Percentiles rank a stretch among this genome's conserved stretches.
Conservation (phyloP, 257 asterid species). For the Lycium ferocissimum region DNA sequence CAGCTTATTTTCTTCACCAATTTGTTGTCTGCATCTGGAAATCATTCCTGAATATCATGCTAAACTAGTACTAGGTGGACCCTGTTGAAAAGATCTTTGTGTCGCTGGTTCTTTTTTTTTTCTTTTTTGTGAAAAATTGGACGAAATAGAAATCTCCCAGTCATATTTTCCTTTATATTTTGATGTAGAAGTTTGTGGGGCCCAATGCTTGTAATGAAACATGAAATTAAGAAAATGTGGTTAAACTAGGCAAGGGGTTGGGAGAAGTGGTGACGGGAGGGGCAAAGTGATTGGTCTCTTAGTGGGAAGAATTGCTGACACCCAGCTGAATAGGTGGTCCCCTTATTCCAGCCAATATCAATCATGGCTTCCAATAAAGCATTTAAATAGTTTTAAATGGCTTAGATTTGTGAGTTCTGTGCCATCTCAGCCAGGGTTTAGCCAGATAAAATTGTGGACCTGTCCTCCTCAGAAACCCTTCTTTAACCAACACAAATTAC, state of each 20-base stretch:
- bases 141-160: background rate
- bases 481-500: background rate
- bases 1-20: conserved; percentile 12
- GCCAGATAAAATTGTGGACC: background rate
- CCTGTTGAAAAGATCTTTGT: background rate
- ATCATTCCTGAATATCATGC: conserved; percentile 1
- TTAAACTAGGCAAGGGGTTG: background rate
- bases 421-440: conserved; percentile 23
- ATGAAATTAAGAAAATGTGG: background rate
- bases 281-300: background rate
- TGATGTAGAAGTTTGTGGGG: conserved; percentile 7
- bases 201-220: conserved; percentile 10
- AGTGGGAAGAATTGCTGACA: background rate
- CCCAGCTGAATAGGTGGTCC: background rate
- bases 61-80: background rate
- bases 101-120: background rate
- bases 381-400: conserved; percentile 3
- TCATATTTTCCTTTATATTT: background rate
- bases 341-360: background rate
- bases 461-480: background rate
- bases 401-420: background rate
- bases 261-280: background rate
- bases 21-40: background rate
- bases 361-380: background rate
- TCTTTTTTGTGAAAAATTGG: background rate